These are phyloP conservation scores for Rubus idaeus DNA, from an alignment of 306 rosid species.

Conservation along the genomic window DNA sequence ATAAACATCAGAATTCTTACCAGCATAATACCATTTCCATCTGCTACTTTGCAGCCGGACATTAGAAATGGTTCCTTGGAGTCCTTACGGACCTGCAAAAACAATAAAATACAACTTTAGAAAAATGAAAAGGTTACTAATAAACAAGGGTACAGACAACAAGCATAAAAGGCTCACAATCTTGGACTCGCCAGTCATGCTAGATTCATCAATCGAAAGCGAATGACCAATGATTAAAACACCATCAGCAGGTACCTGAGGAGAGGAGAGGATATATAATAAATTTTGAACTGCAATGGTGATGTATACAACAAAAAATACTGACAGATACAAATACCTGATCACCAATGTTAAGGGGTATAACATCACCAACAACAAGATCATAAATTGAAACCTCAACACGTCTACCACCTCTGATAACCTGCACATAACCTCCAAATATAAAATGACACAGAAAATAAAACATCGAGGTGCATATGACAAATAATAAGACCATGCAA, in stretches of 20 bases:
- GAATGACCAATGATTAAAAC: conserved; percentile 76
- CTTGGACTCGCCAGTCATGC: conserved; percentile 97
- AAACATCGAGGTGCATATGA: not conserved
- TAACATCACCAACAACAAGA: conserved; percentile 87
- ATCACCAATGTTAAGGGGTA: conserved; percentile 81
- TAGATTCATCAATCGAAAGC: conserved; percentile 85
- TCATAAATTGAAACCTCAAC: conserved; percentile 85
- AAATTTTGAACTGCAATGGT: conserved; percentile 8
- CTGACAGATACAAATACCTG: conserved; percentile 48
- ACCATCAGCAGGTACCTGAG: conserved; percentile 94
- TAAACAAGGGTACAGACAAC: not conserved
- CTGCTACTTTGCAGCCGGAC: conserved; percentile 95
- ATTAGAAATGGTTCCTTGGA: conserved; percentile 68
- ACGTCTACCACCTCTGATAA: conserved; percentile 80
- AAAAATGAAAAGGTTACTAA: not conserved
- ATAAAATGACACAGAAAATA: conserved; percentile 7
- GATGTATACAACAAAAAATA: conserved; percentile 23
- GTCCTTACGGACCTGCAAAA: conserved; percentile 62
- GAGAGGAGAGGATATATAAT: conserved; percentile 12
- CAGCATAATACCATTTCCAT: conserved; percentile 87
- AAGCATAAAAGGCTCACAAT: conserved; percentile 53
- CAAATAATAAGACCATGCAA: not conserved
- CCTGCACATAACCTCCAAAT: conserved; percentile 43
- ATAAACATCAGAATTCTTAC: conserved; percentile 36
- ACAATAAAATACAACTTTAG: not conserved